Conservation (phyloP, 495 filamentous ascomycete species). For the Penicillium daleae region DNA sequence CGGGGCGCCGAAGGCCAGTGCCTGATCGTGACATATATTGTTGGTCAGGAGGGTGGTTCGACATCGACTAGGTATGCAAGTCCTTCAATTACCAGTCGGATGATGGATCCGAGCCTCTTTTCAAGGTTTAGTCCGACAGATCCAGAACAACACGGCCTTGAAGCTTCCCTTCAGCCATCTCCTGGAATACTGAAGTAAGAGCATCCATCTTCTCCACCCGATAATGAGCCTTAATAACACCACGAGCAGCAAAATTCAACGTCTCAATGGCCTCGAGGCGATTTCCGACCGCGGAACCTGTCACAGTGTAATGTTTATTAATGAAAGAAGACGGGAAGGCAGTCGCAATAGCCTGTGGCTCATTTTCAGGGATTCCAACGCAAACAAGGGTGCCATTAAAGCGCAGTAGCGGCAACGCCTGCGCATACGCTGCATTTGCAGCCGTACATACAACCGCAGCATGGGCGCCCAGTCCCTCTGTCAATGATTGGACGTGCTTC, state of each 20-base stretch:
- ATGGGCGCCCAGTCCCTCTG: constrained; percentile 65
- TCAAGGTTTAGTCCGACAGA: neutral
- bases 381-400: constrained; percentile 69
- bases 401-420: constrained; percentile 59
- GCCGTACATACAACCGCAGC: constrained; percentile 67
- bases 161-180: constrained; percentile 60
- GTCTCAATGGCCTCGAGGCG: constrained; percentile 68
- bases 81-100: too few relatives aligned
- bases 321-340: constrained; percentile 58
- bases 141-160: constrained; percentile 65
- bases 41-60: too few relatives aligned
- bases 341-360: constrained; percentile 58
- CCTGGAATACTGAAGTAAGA: constrained; percentile 62
- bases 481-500: constrained; percentile 60
- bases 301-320: constrained; percentile 56
- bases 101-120: too few relatives aligned
- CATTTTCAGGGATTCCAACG: constrained; percentile 69
- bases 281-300: constrained; percentile 66
- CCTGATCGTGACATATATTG: neutral
- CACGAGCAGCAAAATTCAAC: constrained; percentile 64
- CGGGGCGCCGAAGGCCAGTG: too few relatives aligned
- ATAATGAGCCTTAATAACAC: constrained; percentile 63
- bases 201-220: constrained; percentile 63
- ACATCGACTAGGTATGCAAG: too few relatives aligned
- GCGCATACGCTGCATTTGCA: constrained; percentile 67